These are phyloP conservation scores for Trametes punicea DNA, from an alignment of 768 basidiomycete species.

Conservation along the genomic window DNA sequence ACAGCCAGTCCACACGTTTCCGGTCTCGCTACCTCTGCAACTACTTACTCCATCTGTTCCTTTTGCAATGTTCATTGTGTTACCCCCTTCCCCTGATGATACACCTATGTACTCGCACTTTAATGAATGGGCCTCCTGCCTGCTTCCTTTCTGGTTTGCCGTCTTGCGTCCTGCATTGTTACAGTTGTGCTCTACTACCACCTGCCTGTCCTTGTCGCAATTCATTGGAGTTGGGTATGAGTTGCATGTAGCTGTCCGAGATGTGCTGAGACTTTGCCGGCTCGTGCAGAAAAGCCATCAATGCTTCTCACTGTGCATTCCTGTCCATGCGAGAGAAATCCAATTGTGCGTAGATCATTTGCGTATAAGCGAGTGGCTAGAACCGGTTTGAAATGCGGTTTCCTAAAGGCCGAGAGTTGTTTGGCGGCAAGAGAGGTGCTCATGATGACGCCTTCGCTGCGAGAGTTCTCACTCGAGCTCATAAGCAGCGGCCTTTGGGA, in stretches of 20 bases:
- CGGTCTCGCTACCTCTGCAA: constrained; percentile 7
- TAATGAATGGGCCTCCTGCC: constrained; percentile 26
- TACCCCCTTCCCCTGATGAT: constrained; percentile 25
- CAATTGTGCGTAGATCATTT: not conserved
- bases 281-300: not conserved
- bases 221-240: constrained; percentile 11
- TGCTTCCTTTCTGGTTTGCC: constrained; percentile 10
- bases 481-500: not conserved
- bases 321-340: not conserved
- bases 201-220: constrained; percentile 17
- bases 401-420: not conserved
- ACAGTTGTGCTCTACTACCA: constrained; percentile 12
- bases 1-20: constrained; percentile 29
- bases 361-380: not conserved
- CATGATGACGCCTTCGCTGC: constrained; percentile 26
- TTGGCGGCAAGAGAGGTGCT: constrained; percentile 15
- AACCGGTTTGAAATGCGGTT: constrained; percentile 15
- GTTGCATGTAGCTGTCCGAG: not conserved
- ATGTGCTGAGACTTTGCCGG: not conserved
- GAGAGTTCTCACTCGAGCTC: not conserved
- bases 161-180: constrained; percentile 11
- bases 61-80: constrained; percentile 14
- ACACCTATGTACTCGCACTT: constrained; percentile 30
- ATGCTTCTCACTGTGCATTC: not conserved
- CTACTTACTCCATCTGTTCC: constrained; percentile 18